Evolutionary conservation across 768 basidiomycete species (phyloP).

Genomic region (Amanita rimosa): DNA sequence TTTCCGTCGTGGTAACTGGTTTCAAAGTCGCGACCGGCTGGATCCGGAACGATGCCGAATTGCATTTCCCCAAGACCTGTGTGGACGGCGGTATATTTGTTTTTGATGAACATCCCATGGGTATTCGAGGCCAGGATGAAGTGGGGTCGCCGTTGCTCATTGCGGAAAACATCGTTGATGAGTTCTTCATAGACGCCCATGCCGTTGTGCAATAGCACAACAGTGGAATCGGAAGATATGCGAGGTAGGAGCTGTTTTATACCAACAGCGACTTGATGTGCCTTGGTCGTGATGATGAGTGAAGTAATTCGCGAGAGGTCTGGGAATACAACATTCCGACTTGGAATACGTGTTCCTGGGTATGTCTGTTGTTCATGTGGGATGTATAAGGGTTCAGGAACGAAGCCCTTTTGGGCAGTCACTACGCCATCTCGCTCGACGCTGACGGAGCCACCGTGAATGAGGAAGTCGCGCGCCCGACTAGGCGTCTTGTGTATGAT

Average conservation of each 20-base stretch:
- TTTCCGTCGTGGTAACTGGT: slow-evolving; percentile 26
- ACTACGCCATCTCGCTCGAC: slow-evolving; percentile 41
- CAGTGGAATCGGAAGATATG: slow-evolving; percentile 56
- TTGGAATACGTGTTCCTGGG: slow-evolving; percentile 4
- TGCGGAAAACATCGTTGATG: slow-evolving; percentile 54
- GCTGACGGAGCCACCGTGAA: slow-evolving; percentile 24
- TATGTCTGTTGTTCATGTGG: neutral
- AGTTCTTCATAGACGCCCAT: slow-evolving; percentile 87
- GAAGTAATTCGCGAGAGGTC: slow-evolving; percentile 44
- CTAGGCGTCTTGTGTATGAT: slow-evolving; percentile 52
- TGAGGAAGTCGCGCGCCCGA: slow-evolving; percentile 23
- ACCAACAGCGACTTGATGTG: slow-evolving; percentile 48
- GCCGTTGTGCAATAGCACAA: slow-evolving; percentile 91
- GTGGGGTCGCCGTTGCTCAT: slow-evolving; percentile 64
- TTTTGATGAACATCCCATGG: slow-evolving; percentile 62
- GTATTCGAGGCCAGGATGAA: slow-evolving; percentile 79
- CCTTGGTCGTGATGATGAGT: slow-evolving; percentile 77
- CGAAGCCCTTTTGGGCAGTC: slow-evolving; percentile 30
- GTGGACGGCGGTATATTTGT: slow-evolving; percentile 49
- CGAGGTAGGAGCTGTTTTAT: slow-evolving; percentile 51
- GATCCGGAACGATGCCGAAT: slow-evolving; percentile 76
- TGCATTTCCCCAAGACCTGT: slow-evolving; percentile 57
- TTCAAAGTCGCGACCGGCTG: slow-evolving; percentile 52
- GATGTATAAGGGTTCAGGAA: slow-evolving; percentile 34
- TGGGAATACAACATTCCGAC: neutral